Percentiles rank a stretch among this genome's conserved stretches.
Evolutionary conservation across 148 eudicot genomes (phyloP).

Genomic region (Amaranthus hypochondriacus): DNA sequence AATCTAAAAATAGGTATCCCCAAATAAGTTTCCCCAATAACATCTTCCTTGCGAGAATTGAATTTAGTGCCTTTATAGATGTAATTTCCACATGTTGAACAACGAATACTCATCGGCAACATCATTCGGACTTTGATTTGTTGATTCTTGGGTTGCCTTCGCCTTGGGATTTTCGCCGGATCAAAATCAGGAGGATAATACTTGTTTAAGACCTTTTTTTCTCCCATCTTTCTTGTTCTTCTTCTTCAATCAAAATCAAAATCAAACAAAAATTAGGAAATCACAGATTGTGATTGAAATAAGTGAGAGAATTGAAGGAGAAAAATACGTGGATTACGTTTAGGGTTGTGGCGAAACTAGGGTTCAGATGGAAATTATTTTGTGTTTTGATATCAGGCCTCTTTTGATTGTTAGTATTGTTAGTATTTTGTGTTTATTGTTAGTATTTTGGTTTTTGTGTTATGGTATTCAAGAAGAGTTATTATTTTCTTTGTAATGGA

Average conservation of each 20-base stretch:
- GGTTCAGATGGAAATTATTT: no score
- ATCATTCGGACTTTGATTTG: slow-evolving; percentile 89
- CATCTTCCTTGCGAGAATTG: slow-evolving; percentile 78
- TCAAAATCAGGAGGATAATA: slow-evolving; percentile 95
- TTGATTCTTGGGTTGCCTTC: slow-evolving; percentile 68
- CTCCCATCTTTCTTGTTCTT: slow-evolving; percentile 53
- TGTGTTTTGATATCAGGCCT: no score
- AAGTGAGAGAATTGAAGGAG: no score
- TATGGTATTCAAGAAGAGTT: no score
- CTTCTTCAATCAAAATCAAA: not conserved
- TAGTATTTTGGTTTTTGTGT: no score
- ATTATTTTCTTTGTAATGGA: no score
- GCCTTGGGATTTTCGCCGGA: slow-evolving; percentile 79
- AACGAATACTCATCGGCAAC: slow-evolving; percentile 91
- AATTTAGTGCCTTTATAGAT: slow-evolving; percentile 87
- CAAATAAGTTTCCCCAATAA: slow-evolving; percentile 77
- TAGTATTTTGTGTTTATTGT: no score
- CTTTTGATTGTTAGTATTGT: no score
- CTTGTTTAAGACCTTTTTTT: slow-evolving; percentile 77
- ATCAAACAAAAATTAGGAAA: no score
- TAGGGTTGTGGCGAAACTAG: no score
- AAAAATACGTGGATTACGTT: no score
- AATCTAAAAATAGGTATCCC: slow-evolving; percentile 89
- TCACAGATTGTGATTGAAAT: no score
- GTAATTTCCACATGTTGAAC: slow-evolving; percentile 77